These are phyloP conservation scores for Eimeria tenella DNA, from an alignment of 169 alveolate species.

Conservation along the genomic window DNA sequence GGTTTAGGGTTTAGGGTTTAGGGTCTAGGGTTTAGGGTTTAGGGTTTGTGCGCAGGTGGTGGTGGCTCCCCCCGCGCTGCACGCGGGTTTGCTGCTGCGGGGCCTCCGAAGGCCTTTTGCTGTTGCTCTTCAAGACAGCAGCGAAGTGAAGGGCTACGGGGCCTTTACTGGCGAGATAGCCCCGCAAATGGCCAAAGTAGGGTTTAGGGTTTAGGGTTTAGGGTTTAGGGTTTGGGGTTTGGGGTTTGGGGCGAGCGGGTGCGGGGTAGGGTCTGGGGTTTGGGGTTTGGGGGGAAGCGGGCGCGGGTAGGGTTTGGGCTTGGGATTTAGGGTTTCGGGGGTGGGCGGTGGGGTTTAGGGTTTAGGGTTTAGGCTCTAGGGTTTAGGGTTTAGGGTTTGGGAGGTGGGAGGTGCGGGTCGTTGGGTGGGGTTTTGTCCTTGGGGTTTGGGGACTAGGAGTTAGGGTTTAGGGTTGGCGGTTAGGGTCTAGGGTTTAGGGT, in stretches of 20 bases:
- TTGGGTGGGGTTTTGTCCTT: no score
- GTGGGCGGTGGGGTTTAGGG: no score
- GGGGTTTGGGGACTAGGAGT: no score
- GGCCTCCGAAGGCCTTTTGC: constrained; percentile 83
- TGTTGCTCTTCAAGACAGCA: constrained; percentile 95
- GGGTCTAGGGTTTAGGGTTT: neutral
- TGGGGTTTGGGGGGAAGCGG: neutral
- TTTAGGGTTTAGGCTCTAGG: no score
- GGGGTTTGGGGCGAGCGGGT: no score
- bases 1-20: neutral
- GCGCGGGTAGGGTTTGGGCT: neutral
- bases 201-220: neutral
- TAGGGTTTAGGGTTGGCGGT: no score
- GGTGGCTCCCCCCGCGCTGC: constrained; percentile 93
- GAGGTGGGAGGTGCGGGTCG: no score
- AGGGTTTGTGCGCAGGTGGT: constrained; percentile 85
- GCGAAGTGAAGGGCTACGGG: constrained; percentile 92
- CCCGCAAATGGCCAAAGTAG: constrained; percentile 35
- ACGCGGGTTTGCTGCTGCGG: constrained; percentile 87
- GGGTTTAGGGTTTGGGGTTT: neutral
- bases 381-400: no score
- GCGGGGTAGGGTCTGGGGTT: no score
- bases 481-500: no score
- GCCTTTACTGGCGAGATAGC: constrained; percentile 98
- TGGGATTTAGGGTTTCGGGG: neutral